phyloP scores from a whole-genome alignment of 768 basidiomycete genomes.

The Boletus bicolor region DNA sequence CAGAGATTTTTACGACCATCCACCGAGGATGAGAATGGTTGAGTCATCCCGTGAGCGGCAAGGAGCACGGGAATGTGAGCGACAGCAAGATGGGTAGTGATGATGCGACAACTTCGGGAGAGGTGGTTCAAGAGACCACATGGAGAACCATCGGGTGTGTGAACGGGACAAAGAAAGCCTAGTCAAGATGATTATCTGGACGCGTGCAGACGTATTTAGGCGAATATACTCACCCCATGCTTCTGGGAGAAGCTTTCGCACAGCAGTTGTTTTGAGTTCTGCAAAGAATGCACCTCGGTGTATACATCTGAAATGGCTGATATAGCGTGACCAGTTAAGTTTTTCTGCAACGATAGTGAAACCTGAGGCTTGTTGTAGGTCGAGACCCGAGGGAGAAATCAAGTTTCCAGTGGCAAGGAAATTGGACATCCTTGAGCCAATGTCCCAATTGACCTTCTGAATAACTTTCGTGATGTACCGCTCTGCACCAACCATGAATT shows the following conservation, averaged over 20 bases:
- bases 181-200: conserved; percentile 7
- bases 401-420: conserved; percentile 98
- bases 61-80: conserved; percentile 81
- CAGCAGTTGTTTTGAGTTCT: conserved; percentile 96
- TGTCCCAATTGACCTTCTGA: conserved; percentile 81
- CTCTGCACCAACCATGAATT: conserved; percentile 41
- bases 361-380: conserved; percentile 96
- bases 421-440: conserved; percentile 85
- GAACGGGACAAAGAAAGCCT: conserved; percentile 98
- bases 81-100: conserved; percentile 72
- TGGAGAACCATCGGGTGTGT: conserved; percentile 97
- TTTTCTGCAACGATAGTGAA: conserved; percentile 99
- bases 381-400: conserved; percentile 90
- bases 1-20: conserved; percentile 81
- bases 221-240: conserved; percentile 75
- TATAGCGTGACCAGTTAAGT: conserved; percentile 97
- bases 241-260: conserved; percentile 94
- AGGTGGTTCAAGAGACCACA: conserved; percentile 98
- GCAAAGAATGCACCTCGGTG: conserved; percentile 99
- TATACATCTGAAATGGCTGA: conserved; percentile 96
- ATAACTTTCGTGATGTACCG: conserved; percentile 78
- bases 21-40: conserved; percentile 73
- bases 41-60: conserved; percentile 90
- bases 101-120: conserved; percentile 87
- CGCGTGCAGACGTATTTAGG: neutral